These are phyloP conservation scores for Cystobasidiopsis lactophilus DNA, from an alignment of 768 basidiomycete genomes.

Conservation along the genomic window DNA sequence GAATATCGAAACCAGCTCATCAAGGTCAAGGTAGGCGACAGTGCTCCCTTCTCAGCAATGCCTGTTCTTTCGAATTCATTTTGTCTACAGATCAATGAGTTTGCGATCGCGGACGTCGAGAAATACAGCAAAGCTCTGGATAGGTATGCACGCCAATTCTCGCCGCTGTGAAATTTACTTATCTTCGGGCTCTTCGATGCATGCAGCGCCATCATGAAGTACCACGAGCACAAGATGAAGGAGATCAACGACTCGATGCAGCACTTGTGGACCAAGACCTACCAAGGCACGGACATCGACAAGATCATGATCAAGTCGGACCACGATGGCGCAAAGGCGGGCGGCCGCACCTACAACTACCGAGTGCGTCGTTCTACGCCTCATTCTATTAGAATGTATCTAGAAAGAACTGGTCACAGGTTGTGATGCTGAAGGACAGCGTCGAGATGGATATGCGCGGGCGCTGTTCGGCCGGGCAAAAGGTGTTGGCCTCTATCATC, in stretches of 20 bases:
- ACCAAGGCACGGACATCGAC: constrained; percentile 99
- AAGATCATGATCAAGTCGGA: constrained; percentile 89
- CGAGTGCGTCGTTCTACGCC: constrained; percentile 38
- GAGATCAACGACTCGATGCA: constrained; percentile 97
- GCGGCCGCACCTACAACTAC: constrained; percentile 90
- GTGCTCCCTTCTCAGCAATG: not conserved
- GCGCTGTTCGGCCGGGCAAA: constrained; percentile 92
- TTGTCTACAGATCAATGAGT: constrained; percentile 60
- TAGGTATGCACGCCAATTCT: constrained; percentile 40
- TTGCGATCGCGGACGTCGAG: constrained; percentile 90
- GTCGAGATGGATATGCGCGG: constrained; percentile 99
- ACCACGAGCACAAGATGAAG: constrained; percentile 92
- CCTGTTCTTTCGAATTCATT: not conserved
- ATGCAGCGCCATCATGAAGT: constrained; percentile 87
- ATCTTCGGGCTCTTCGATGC: not conserved
- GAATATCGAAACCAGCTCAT: constrained; percentile 75
- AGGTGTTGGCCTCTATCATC: constrained; percentile 94
- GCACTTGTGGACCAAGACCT: constrained; percentile 94
- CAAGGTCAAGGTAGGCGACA: constrained; percentile 56
- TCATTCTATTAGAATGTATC: not conserved
- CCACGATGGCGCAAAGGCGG: constrained; percentile 50
- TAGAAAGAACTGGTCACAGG: constrained; percentile 30
- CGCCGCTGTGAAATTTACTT: constrained; percentile 17
- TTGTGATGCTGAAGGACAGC: constrained; percentile 97
- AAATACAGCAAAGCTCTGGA: constrained; percentile 95